Evolutionary conservation across 163 green algal species (phyloP), one percentile per base, ranked within the genome.

Genomic region (Scenedesmus sp.): DNA sequence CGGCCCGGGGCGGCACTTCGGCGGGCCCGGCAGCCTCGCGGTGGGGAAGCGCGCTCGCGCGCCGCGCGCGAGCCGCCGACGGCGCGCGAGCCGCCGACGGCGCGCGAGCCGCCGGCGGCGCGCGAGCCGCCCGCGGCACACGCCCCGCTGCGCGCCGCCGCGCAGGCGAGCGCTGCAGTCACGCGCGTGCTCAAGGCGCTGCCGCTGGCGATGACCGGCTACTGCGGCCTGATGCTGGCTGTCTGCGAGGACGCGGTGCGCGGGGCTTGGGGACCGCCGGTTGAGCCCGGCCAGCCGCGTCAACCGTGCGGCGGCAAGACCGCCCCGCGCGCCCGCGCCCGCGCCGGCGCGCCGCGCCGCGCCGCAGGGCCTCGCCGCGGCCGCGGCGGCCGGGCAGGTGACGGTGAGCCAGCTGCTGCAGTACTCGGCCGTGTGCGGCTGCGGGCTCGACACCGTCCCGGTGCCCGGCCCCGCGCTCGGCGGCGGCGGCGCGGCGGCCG

Each of bases 211-310:
- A 24, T 75, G 28, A 80, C 64, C 31, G 88, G 88, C 3, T 92
- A 89, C 65, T 84, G 62, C 50, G 88, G 88, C 22, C 71, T 92
- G 4, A 92, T 92, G 88, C 80, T 92, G 60, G 87, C 88, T 10
- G 84, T 92, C 9, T 86, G 75, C 33, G 88, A 92, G 79, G 87
- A 92, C 15, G 29, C 60, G 71, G 71, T 80, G 42, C 10, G 53
- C 7, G 34, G 11, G 14, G 14, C 47, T 56, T n/a, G 14, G 14
- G 14, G 14, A 56, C 17, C 17, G 47, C 47, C 47, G 14, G 14
- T 17, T 56, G 14, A 56, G 14, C 14, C 47, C 47, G 14, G 47
- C 47, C 47, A 17, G 14, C 47, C 47, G 14, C 47, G 17, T 14
- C 47, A 56, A n/a, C n/a, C 47, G 47, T 17, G 17, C 47, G 14